phyloP scores from a whole-genome alignment of 2,329 filamentous ascomycete genomes.

The Endoconidiophora polonica region DNA sequence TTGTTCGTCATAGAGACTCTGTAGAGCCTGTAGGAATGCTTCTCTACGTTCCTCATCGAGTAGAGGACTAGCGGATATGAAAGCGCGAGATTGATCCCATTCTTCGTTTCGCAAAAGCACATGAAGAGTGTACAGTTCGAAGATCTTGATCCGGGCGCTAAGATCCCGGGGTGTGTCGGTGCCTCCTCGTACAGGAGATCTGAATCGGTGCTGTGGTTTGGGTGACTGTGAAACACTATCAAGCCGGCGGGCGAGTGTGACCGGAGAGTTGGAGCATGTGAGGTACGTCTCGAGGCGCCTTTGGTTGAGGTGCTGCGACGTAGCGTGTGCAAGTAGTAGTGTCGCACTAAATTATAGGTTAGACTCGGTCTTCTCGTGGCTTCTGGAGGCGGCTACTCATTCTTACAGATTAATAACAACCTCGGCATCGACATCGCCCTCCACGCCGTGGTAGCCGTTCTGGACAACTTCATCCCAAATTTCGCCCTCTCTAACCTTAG shows the following conservation, averaged over 20 bases:
- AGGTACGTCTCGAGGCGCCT: conserved; percentile 78
- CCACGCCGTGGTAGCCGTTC: conserved; percentile 72
- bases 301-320: conserved; percentile 70
- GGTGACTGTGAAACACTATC: conserved; percentile 24
- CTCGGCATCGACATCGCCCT: conserved; percentile 84
- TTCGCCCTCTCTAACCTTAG: conserved; percentile 71
- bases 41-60: conserved; percentile 86
- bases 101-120: conserved; percentile 86
- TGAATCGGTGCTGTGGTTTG: conserved; percentile 23
- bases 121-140: conserved; percentile 90
- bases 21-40: conserved; percentile 70
- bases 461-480: conserved; percentile 91
- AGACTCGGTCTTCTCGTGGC: background rate
- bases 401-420: conserved; percentile 76
- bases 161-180: conserved; percentile 74
- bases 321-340: conserved; percentile 76
- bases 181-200: conserved; percentile 37
- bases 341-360: conserved; percentile 46
- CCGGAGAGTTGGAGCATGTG: conserved; percentile 41
- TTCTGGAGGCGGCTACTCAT: background rate
- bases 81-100: conserved; percentile 89
- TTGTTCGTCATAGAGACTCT: conserved; percentile 71
- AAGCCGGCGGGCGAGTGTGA: conserved; percentile 54
- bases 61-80: conserved; percentile 71
- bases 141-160: conserved; percentile 70